Conservation (phyloP, 2,329 filamentous ascomycete genomes). For the Teratosphaeriaceae sp. region DNA sequence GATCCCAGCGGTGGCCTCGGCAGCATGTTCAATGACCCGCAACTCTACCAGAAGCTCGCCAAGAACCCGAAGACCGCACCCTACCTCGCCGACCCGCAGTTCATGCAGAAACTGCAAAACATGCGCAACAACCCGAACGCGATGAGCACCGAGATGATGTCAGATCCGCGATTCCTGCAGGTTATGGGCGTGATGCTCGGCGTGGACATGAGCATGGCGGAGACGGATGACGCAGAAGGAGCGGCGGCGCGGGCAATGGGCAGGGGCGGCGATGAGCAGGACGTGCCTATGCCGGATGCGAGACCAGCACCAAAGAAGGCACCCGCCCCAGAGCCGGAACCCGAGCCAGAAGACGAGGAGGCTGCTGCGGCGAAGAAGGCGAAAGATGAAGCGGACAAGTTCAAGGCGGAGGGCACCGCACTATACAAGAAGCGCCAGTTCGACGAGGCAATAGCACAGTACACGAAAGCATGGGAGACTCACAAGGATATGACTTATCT, state of each 20-base stretch:
- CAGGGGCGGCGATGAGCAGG: conserved; percentile 54
- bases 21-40: conserved; percentile 89
- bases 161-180: conserved; percentile 83
- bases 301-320: conserved; percentile 49
- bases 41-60: conserved; percentile 83
- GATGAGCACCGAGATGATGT: conserved; percentile 68
- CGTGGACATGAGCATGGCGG: conserved; percentile 68
- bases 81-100: conserved; percentile 72
- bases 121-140: conserved; percentile 75
- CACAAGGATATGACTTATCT: conserved; percentile 97
- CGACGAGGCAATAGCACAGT: conserved; percentile 89
- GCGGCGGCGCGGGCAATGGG: conserved; percentile 44
- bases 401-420: conserved; percentile 90
- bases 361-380: conserved; percentile 76
- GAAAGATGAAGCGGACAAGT: conserved; percentile 86
- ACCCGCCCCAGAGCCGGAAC: conserved; percentile 55
- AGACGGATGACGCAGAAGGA: conserved; percentile 45
- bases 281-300: conserved; percentile 75
- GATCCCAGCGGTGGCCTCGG: conserved; percentile 74
- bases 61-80: conserved; percentile 86
- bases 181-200: conserved; percentile 92
- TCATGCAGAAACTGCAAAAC: conserved; percentile 84
- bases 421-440: conserved; percentile 99
- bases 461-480: conserved; percentile 88
- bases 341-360: conserved; percentile 73